phyloP scores from a whole-genome alignment of 2,329 filamentous ascomycete species.

The Aspergillus fischeri region DNA sequence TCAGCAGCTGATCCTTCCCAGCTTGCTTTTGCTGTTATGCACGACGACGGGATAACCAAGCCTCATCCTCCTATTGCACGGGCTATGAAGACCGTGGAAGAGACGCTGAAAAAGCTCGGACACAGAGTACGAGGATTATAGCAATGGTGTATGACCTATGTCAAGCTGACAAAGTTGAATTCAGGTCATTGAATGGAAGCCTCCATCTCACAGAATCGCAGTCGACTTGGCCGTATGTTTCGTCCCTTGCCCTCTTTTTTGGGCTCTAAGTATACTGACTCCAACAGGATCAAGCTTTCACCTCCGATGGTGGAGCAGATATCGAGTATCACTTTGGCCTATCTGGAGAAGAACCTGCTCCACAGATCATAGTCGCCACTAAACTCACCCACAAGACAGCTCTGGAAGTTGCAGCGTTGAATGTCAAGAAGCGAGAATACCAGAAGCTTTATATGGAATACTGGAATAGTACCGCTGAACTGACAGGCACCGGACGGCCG shows the following conservation, averaged over 20 bases:
- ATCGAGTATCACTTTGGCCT: conserved; percentile 48
- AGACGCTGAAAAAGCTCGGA: conserved; percentile 49
- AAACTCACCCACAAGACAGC: conserved; percentile 37
- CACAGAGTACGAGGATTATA: conserved; percentile 38
- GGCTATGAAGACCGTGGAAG: conserved; percentile 49
- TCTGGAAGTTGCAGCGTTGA: conserved; percentile 44
- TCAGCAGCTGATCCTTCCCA: conserved; percentile 27
- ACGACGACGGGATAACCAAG: conserved; percentile 47
- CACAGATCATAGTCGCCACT: conserved; percentile 37
- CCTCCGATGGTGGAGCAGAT: conserved; percentile 49
- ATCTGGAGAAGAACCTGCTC: conserved; percentile 52
- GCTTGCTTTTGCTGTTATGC: conserved; percentile 54
- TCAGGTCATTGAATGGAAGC: conserved; percentile 55
- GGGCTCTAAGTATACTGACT: conserved; percentile 8
- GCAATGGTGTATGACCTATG: not conserved
- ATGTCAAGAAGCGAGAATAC: conserved; percentile 52
- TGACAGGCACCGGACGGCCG: conserved; percentile 48
- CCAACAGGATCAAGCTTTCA: conserved; percentile 18
- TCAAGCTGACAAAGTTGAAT: not conserved
- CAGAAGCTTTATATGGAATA: conserved; percentile 61
- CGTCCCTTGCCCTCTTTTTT: not conserved
- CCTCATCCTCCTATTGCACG: conserved; percentile 57
- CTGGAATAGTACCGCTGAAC: conserved; percentile 54
- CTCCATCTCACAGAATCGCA: conserved; percentile 46
- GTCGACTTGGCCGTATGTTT: conserved; percentile 38